Conservation (phyloP, 73 alveolate genomes). For the Breviolum minutum region DNA sequence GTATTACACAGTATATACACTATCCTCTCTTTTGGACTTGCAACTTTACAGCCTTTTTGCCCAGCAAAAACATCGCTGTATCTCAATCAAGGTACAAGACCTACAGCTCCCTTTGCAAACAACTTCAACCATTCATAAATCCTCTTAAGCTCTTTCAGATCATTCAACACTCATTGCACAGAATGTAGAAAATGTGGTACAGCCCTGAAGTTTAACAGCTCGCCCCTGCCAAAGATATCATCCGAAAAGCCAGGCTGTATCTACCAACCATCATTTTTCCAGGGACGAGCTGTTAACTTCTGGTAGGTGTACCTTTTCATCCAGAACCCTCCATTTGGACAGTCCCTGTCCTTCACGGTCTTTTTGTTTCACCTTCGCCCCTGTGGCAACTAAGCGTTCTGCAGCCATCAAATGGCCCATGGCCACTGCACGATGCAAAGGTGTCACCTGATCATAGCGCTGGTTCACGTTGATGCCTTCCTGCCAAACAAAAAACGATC, state of each 20-base stretch:
- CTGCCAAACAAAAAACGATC: too few species aligned
- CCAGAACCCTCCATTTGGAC: neutral
- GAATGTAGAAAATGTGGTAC: neutral
- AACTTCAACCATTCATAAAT: too few species aligned
- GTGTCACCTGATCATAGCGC: neutral
- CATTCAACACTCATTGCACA: too few species aligned
- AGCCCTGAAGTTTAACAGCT: neutral
- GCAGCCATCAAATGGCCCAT: constrained; percentile 2
- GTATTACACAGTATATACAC: too few species aligned
- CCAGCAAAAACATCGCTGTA: too few species aligned
- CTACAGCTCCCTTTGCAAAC: too few species aligned
- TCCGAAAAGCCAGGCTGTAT: too few species aligned
- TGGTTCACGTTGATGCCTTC: constrained; percentile 31
- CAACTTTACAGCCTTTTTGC: too few species aligned
- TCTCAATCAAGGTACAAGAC: too few species aligned
- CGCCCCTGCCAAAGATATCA: neutral
- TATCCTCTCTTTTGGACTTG: too few species aligned
- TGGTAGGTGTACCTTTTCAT: neutral
- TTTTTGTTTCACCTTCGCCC: neutral
- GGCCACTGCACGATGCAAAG: constrained; percentile 31
- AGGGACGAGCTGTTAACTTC: neutral
- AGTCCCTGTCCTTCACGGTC: constrained; percentile 58
- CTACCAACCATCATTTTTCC: too few species aligned
- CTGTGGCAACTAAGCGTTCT: constrained; percentile 21
- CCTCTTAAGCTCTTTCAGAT: neutral